Evolutionary conservation across 2,329 filamentous ascomycete genomes (phyloP).

Genomic region (Escovopsis weberi): DNA sequence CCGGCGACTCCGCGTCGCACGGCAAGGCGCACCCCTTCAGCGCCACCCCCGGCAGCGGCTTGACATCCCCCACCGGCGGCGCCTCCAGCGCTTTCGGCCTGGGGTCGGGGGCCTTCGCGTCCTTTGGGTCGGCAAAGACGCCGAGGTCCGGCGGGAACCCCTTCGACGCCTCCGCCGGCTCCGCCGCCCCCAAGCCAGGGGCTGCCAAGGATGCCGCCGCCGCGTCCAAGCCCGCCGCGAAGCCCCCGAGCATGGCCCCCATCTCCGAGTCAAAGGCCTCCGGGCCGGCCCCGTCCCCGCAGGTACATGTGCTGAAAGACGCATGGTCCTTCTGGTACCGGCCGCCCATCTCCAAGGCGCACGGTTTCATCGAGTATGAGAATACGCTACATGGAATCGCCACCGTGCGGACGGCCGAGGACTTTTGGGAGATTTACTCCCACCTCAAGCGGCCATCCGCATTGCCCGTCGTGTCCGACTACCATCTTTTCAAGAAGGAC

Average conservation of each 20-base stretch:
- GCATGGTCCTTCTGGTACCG: conserved; percentile 97
- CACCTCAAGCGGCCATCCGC: conserved; percentile 82
- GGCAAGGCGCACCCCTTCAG: conserved; percentile 67
- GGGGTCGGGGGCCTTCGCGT: conserved; percentile 89
- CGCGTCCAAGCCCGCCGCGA: conserved; percentile 13
- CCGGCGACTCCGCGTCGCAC: conserved; percentile 49
- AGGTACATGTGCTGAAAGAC: conserved; percentile 52
- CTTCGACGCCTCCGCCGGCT: conserved; percentile 58
- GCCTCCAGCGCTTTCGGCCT: conserved; percentile 86
- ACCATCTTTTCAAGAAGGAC: conserved; percentile 94
- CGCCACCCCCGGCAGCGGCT: conserved; percentile 50
- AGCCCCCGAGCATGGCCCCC: conserved; percentile 25
- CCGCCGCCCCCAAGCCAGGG: conserved; percentile 18
- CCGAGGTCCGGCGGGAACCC: conserved; percentile 72
- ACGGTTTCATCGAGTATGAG: conserved; percentile 78
- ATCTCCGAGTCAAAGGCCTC: conserved; percentile 27
- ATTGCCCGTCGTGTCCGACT: conserved; percentile 86
- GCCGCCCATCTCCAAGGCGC: conserved; percentile 90
- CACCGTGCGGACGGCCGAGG: conserved; percentile 66
- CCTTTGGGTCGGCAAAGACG: conserved; percentile 68
- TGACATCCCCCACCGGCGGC: conserved; percentile 32
- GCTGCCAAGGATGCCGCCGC: conserved; percentile 16
- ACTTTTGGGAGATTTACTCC: conserved; percentile 80
- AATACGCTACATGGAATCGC: conserved; percentile 87
- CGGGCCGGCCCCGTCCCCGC: conserved; percentile 23